Base-by-base conservation (phyloP, 148 eudicot species). In the Nyssa sinensis region DNA sequence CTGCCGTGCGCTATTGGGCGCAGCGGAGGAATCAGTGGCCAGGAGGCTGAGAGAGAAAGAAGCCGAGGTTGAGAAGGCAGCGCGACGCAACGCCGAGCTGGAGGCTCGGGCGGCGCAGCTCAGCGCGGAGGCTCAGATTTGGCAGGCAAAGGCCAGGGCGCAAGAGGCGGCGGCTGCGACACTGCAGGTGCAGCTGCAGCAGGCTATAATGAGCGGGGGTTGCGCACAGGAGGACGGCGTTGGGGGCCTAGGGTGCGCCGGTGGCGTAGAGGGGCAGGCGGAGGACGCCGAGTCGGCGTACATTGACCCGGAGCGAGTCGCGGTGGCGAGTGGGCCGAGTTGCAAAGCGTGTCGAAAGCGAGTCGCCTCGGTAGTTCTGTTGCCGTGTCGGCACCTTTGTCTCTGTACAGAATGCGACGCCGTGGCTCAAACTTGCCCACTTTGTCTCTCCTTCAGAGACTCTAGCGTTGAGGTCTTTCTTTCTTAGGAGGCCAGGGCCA, bases 301-400 rank as follows among this genome's bases (percentile, higher is more conserved):
- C 47, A 62, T 79, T 59, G 94, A 88, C 81, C 93, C 97, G 28
- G 89, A 83, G 30, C 74, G 82, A 49, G 86, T 76, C 3, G 72
- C 53, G 62, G 84, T 32, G 84, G 71, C 25, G 62, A 74, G 28
- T 63, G 81, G 77, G 57, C 87, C 87, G 80, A 55, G 84, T 63
- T 91, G 96, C 44, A 87, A 74, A 73, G 82, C 75, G 74, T 91
- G 96, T 66, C 62, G 81, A 41, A 75, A 60, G 70, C 84, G 91
- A 1, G 84, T 64, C 6, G 93, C 89, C 19, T 73, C 97, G 70
- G 86, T 89, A 66, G 90, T 91, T 75, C 8, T 91, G 64, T 66
- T 91, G 71, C 97, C 97, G 69, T 91, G 97, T 80, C 81, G 96
- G 59, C 96, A 91, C 58, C 67, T 91, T 51, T 85, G 91, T 11